Base-by-base conservation (phyloP, 1,284 basidiomycete species). In the Trametes polyzona region DNA sequence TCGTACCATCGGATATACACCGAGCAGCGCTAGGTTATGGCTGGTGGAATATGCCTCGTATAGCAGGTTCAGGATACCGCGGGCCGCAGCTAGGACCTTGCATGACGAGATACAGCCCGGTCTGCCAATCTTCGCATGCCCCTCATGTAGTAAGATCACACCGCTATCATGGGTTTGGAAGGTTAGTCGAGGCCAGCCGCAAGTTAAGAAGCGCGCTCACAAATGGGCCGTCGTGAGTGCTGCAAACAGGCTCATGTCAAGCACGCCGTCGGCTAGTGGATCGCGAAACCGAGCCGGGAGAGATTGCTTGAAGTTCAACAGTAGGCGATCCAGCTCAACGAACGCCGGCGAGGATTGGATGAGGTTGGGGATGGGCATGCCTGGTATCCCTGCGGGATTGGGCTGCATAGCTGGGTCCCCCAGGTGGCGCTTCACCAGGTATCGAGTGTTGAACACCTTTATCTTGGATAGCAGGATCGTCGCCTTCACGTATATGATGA, bases 401-500 rank as follows among this genome's bases (percentile, higher is more conserved):
- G 66, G 59, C 9, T 39, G 77, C 53, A 51, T 52, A 16, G 47
- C 35, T 7, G 53, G 67, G 60, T 87, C 84, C 19, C 83, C 84
- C 30, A 78, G 74, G 64, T 82, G 83, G 57, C 84, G 81, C 63
- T 77, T 80, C 26, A 82, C 75, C 27, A 83, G 76, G 70, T 87
- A 90, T 32, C 88, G 82, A 42, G 83, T 65, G 65, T 90, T 91
- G 71, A 88, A 91, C n/a, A 77, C 74, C 68, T 90, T 92, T 32
- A 88, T 83, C 44, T 75, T 79, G 10, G 88, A 89, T 30, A 90
- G 77, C 35, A 92, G 65, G 55, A 90, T 83, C 10, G 80, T 77
- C 19, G 83, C 80, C 67, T 92, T 92, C 68, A 90, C 78, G 62
- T 88, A 89, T n/a, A 92, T 67, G n/a, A 82, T 82, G 63, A 90